Evolutionary conservation across 2,329 filamentous ascomycete genomes (phyloP).

Genomic region (Colletotrichum sp.): DNA sequence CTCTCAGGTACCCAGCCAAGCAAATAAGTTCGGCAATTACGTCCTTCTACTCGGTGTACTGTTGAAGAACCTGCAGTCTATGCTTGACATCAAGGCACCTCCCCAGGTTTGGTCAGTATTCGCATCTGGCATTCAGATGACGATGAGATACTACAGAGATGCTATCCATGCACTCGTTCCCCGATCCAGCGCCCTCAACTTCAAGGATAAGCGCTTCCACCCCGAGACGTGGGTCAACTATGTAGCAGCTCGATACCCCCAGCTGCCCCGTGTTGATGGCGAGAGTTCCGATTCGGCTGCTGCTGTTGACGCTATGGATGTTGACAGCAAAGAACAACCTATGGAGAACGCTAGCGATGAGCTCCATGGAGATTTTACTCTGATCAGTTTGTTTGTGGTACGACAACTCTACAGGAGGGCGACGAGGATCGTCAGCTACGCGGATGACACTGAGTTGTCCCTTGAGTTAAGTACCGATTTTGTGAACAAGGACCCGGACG

Average conservation of each 20-base stretch:
- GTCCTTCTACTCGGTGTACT: slow-evolving; percentile 42
- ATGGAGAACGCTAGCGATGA: slow-evolving; percentile 23
- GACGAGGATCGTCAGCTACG: slow-evolving; percentile 30
- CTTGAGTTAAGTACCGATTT: slow-evolving; percentile 39
- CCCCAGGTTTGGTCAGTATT: slow-evolving; percentile 42
- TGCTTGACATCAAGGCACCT: slow-evolving; percentile 35
- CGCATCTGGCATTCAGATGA: slow-evolving; percentile 36
- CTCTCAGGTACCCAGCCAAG: slow-evolving; percentile 39
- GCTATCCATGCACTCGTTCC: background rate
- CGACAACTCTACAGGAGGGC: slow-evolving; percentile 46
- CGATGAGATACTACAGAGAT: slow-evolving; percentile 30
- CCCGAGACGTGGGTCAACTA: slow-evolving; percentile 13
- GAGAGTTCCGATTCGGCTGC: background rate
- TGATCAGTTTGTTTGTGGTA: slow-evolving; percentile 40
- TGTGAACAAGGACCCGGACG: slow-evolving; percentile 21
- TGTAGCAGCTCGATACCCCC: slow-evolving; percentile 3
- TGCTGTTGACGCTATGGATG: background rate
- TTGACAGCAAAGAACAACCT: background rate
- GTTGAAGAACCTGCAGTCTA: slow-evolving; percentile 36
- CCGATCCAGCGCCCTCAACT: background rate
- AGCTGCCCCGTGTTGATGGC: slow-evolving; percentile 1
- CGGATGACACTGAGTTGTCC: slow-evolving; percentile 22
- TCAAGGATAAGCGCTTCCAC: slow-evolving; percentile 5
- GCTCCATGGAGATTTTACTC: slow-evolving; percentile 41
- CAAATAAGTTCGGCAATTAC: slow-evolving; percentile 42